Evolutionary conservation across 2,329 filamentous ascomycete species (phyloP).

Genomic region (Colletotrichum falcatum): DNA sequence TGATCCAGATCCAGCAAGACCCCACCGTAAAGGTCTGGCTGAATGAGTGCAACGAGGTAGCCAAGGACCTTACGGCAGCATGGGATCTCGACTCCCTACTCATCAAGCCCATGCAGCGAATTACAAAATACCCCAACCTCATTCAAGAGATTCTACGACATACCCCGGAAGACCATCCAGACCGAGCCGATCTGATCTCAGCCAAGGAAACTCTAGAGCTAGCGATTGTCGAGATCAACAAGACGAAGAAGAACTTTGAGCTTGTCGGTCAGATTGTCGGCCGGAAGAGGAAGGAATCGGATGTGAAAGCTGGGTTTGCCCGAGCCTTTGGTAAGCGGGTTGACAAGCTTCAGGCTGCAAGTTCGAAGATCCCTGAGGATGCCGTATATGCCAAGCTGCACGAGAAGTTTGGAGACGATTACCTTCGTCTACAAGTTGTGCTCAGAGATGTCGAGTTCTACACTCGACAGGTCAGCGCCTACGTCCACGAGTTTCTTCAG

Average conservation of each 20-base stretch:
- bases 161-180: slow-evolving; percentile 86
- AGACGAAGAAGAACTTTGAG: slow-evolving; percentile 94
- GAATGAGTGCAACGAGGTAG: slow-evolving; percentile 91
- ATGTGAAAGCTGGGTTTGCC: slow-evolving; percentile 84
- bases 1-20: slow-evolving; percentile 73
- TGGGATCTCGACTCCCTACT: slow-evolving; percentile 97
- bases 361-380: slow-evolving; percentile 77
- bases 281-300: slow-evolving; percentile 88
- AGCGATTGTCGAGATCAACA: slow-evolving; percentile 89
- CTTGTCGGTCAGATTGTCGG: slow-evolving; percentile 90
- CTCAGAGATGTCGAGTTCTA: slow-evolving; percentile 95
- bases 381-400: slow-evolving; percentile 82
- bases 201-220: slow-evolving; percentile 68
- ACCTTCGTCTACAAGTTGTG: slow-evolving; percentile 90
- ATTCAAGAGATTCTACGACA: slow-evolving; percentile 83
- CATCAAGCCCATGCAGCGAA: slow-evolving; percentile 95
- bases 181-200: slow-evolving; percentile 72
- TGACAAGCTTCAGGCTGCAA: slow-evolving; percentile 81
- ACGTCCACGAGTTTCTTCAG: slow-evolving; percentile 83
- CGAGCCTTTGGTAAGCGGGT: slow-evolving; percentile 91
- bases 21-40: slow-evolving; percentile 84
- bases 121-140: slow-evolving; percentile 92
- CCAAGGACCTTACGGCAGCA: slow-evolving; percentile 89
- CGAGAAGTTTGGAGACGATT: slow-evolving; percentile 92
- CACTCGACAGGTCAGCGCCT: slow-evolving; percentile 81